Evolutionary conservation across 2,329 filamentous ascomycete species (phyloP).

Genomic region (Hypoxylon sp.): DNA sequence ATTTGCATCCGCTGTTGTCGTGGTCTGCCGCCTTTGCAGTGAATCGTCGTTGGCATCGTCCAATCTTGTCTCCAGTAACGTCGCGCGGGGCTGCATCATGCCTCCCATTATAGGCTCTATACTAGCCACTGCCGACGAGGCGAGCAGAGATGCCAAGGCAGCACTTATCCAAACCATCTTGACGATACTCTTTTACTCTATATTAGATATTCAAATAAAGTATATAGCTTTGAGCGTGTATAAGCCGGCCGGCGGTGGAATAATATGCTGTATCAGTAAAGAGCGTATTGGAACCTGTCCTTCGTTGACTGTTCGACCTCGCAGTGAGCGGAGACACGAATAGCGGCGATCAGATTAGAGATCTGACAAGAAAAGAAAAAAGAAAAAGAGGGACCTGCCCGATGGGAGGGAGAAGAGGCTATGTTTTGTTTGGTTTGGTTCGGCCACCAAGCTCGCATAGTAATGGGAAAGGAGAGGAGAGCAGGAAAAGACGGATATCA

Average conservation of each 20-base stretch:
- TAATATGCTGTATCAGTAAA: conserved; percentile 44
- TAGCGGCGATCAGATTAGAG: conserved; percentile 45
- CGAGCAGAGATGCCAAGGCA: conserved; percentile 56
- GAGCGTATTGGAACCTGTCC: conserved; percentile 49
- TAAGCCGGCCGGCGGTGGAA: conserved; percentile 50
- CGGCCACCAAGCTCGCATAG: conserved; percentile 37
- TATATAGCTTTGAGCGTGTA: conserved; percentile 32
- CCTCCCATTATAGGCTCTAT: conserved; percentile 44
- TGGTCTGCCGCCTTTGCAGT: conserved; percentile 44
- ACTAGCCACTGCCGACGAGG: conserved; percentile 56
- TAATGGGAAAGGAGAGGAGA: conserved; percentile 44
- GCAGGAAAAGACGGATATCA: conserved; percentile 34
- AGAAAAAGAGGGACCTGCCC: conserved; percentile 55
- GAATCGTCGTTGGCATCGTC: conserved; percentile 36
- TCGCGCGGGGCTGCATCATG: conserved; percentile 32
- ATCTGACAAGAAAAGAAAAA: conserved; percentile 37
- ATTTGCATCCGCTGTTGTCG: conserved; percentile 58
- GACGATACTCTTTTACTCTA: conserved; percentile 22
- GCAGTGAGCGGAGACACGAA: conserved; percentile 42
- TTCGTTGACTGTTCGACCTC: conserved; percentile 38
- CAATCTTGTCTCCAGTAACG: conserved; percentile 41
- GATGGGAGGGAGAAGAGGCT: conserved; percentile 49
- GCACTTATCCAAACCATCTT: conserved; percentile 58
- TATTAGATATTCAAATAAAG: conserved; percentile 32
- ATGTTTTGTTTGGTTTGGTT: conserved; percentile 52